Conservation (phyloP, 495 filamentous ascomycete species). For the Trypethelium eluteriae region DNA sequence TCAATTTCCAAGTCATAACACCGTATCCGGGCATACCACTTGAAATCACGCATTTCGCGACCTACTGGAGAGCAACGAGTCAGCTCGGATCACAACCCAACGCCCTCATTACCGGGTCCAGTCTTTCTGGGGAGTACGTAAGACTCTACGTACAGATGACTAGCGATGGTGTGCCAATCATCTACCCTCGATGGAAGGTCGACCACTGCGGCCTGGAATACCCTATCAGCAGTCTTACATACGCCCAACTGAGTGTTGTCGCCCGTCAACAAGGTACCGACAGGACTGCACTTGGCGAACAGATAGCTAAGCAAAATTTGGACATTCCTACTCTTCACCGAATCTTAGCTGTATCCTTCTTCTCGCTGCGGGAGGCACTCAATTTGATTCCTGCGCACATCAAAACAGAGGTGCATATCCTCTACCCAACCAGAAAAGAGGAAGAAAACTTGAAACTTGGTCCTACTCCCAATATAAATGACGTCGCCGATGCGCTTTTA, state of each 20-base stretch:
- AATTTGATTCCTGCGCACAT: slow-evolving; percentile 62
- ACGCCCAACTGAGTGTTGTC: slow-evolving; percentile 62
- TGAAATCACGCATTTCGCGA: slow-evolving; percentile 95
- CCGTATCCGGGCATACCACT: slow-evolving; percentile 89
- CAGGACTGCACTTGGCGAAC: slow-evolving; percentile 39
- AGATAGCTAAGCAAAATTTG: slow-evolving; percentile 41
- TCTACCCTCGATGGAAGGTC: slow-evolving; percentile 77
- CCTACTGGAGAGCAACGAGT: slow-evolving; percentile 98
- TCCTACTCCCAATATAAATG: slow-evolving; percentile 75
- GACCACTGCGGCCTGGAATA: slow-evolving; percentile 71
- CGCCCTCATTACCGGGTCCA: slow-evolving; percentile 88
- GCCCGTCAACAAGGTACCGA: slow-evolving; percentile 46
- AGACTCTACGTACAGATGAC: slow-evolving; percentile 87
- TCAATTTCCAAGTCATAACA: slow-evolving; percentile 92
- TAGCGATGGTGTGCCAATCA: slow-evolving; percentile 73
- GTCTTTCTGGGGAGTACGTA: slow-evolving; percentile 86
- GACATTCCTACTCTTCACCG: slow-evolving; percentile 60
- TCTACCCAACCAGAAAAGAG: slow-evolving; percentile 69
- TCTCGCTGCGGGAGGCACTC: slow-evolving; percentile 68
- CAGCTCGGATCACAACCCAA: slow-evolving; percentile 74
- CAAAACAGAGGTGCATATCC: slow-evolving; percentile 77
- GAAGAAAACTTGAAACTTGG: slow-evolving; percentile 59
- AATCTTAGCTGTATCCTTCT: slow-evolving; percentile 63
- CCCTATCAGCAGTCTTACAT: slow-evolving; percentile 67
- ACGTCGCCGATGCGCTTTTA: slow-evolving; percentile 74